Percentiles rank a stretch among this genome's conserved stretches.
Evolutionary conservation across 768 basidiomycete genomes (phyloP).

Genomic region (Suillus spraguei): DNA sequence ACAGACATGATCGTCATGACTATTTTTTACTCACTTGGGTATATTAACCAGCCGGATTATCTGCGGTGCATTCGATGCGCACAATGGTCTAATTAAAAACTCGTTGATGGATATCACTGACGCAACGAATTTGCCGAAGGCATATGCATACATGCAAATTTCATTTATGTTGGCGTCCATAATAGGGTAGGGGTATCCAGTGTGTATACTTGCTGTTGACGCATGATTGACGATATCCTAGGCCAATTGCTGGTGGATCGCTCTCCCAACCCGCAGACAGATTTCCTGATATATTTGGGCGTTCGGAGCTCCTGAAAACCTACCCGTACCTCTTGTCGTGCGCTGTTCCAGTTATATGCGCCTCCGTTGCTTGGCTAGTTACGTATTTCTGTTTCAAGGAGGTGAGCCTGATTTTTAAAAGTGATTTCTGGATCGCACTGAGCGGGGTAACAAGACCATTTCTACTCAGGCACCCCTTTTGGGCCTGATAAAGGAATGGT

Average conservation of each 20-base stretch:
- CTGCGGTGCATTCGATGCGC: slow-evolving; percentile 55
- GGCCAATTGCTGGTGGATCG: slow-evolving; percentile 47
- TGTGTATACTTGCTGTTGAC: no score
- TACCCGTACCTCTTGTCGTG: slow-evolving; percentile 80
- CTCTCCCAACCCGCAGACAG: slow-evolving; percentile 66
- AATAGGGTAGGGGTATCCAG: no score
- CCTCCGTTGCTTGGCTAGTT: slow-evolving; percentile 50
- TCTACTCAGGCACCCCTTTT: not conserved
- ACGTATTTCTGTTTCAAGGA: slow-evolving; percentile 58
- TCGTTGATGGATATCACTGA: slow-evolving; percentile 41
- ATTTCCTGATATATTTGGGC: slow-evolving; percentile 62
- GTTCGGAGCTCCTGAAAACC: slow-evolving; percentile 53
- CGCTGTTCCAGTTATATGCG: slow-evolving; percentile 58
- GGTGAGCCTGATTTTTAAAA: slow-evolving; percentile 25
- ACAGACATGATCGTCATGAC: no score
- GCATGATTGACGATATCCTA: no score
- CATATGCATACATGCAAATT: slow-evolving; percentile 62
- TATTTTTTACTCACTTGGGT: no score
- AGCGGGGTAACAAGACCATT: not conserved
- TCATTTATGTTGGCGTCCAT: slow-evolving; percentile 11
- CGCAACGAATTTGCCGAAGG: slow-evolving; percentile 32
- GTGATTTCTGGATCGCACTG: not conserved
- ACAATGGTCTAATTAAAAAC: slow-evolving; percentile 49
- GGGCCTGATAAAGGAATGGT: not conserved
- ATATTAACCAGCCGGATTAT: slow-evolving; percentile 39